A percentile compares a stretch with the other conserved stretches of the same genome.
Evolutionary conservation across 129 eudicot species (phyloP).

Genomic region (Lonicera japonica): DNA sequence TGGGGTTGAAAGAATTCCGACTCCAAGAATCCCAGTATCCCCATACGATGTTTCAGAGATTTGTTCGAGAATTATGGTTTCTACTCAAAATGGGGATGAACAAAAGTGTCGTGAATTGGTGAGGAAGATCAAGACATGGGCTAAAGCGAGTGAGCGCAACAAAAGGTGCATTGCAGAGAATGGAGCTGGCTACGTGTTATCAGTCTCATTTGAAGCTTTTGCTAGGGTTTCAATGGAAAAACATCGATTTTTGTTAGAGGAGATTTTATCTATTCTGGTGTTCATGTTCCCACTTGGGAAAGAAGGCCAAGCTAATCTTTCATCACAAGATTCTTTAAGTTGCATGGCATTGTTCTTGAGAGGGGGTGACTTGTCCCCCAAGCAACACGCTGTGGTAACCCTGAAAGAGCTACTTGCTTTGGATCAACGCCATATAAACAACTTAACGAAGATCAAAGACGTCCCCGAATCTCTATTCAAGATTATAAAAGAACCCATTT

Average conservation of each 20-base stretch:
- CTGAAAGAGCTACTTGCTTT: conserved; percentile 49
- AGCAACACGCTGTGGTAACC: conserved; percentile 38
- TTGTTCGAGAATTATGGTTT: conserved; percentile 22
- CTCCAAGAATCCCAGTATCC: conserved; percentile 66
- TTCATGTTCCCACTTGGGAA: conserved; percentile 57
- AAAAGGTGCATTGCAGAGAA: conserved; percentile 42
- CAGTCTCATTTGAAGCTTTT: conserved; percentile 46
- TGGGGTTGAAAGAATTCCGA: conserved; percentile 80
- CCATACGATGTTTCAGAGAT: conserved; percentile 41
- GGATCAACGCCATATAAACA: conserved; percentile 20
- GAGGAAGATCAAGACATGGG: conserved; percentile 38
- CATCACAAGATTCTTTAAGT: conserved; percentile 51
- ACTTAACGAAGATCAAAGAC: conserved; percentile 27
- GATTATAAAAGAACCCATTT: conserved; percentile 44
- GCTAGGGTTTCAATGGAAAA: conserved; percentile 30
- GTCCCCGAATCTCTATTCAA: conserved; percentile 34
- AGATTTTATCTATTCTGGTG: conserved; percentile 42
- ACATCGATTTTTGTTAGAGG: conserved; percentile 30
- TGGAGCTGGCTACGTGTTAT: conserved; percentile 49
- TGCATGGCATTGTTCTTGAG: conserved; percentile 56
- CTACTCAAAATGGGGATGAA: conserved; percentile 28
- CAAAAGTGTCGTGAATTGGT: conserved; percentile 42
- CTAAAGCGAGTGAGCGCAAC: conserved; percentile 73
- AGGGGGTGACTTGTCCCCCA: conserved; percentile 39
- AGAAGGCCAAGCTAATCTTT: conserved; percentile 46